phyloP scores from a whole-genome alignment of 1,139 yeast genomes.

The Suhomyces bribrorum region DNA sequence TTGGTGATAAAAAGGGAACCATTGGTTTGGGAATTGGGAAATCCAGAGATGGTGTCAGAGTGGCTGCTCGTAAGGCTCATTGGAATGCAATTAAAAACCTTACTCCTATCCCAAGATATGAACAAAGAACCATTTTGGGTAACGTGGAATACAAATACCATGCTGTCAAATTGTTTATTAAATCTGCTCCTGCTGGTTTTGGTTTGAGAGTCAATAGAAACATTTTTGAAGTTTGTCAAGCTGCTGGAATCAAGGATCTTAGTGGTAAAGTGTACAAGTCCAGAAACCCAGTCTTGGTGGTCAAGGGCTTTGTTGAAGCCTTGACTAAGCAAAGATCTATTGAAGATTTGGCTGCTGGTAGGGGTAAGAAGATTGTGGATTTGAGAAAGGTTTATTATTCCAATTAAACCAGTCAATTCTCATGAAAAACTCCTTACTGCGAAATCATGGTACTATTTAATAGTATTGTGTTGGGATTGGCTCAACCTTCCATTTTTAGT shows the following conservation, averaged over 20 bases:
- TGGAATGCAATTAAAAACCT: conserved; percentile 93
- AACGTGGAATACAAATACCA: conserved; percentile 81
- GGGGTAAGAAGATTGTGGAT: conserved; percentile 96
- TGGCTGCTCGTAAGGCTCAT: conserved; percentile 82
- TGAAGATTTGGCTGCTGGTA: conserved; percentile 84
- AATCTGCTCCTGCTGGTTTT: conserved; percentile 91
- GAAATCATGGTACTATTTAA: too few species aligned
- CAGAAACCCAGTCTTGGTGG: conserved; percentile 92
- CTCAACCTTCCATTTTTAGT: background rate
- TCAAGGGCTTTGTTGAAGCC: conserved; percentile 88
- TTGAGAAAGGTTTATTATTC: conserved; percentile 88
- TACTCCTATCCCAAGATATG: conserved; percentile 80
- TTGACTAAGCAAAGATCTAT: conserved; percentile 76
- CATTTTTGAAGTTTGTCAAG: conserved; percentile 88
- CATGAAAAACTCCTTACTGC: background rate
- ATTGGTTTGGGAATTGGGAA: conserved; percentile 96
- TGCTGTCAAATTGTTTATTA: conserved; percentile 77
- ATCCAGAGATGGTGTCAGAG: conserved; percentile 73
- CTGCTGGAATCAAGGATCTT: conserved; percentile 93
- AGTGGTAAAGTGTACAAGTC: conserved; percentile 90
- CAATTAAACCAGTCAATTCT: conserved; percentile 6
- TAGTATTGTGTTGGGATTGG: background rate
- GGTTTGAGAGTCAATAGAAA: conserved; percentile 92
- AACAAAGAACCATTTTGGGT: conserved; percentile 88
- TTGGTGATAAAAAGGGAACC: conserved; percentile 93